Evolutionary conservation across 352 stramenopile genomes (phyloP).

Genomic region (Phytopythium ostracodes): DNA sequence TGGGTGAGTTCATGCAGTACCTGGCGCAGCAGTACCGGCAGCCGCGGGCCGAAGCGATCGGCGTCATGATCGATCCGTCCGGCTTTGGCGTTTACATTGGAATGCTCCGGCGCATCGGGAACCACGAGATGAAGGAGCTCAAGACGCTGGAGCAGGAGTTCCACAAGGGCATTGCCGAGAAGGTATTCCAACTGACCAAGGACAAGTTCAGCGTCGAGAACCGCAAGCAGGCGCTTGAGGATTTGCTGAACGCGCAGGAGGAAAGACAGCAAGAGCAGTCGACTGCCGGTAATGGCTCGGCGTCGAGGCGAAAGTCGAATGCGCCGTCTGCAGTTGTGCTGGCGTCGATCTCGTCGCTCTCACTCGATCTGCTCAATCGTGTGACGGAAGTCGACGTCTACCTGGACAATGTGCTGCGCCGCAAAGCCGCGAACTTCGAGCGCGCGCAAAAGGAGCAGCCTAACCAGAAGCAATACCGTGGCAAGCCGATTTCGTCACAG

Average conservation of each 20-base stretch:
- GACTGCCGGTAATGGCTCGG: slow-evolving; percentile 1
- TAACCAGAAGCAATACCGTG: slow-evolving; percentile 17
- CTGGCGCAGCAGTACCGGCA: slow-evolving; percentile 65
- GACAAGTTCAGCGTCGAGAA: slow-evolving; percentile 85
- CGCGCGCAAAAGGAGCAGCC: slow-evolving; percentile 22
- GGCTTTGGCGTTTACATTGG: slow-evolving; percentile 78
- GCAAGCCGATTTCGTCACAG: slow-evolving; percentile 52
- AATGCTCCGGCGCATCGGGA: slow-evolving; percentile 66
- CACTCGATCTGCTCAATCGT: slow-evolving; percentile 73
- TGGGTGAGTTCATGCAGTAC: slow-evolving; percentile 68
- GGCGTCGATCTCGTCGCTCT: slow-evolving; percentile 38
- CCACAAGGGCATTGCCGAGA: slow-evolving; percentile 68
- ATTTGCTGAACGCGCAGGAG: slow-evolving; percentile 43
- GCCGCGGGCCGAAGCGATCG: slow-evolving; percentile 56
- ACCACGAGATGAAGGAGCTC: slow-evolving; percentile 79
- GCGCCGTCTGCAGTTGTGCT: neutral
- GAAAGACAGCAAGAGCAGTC: slow-evolving; percentile 12
- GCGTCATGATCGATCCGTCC: slow-evolving; percentile 51
- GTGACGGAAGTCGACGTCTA: slow-evolving; percentile 83
- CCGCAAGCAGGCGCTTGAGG: slow-evolving; percentile 61
- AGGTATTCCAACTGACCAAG: slow-evolving; percentile 81
- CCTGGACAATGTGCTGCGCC: slow-evolving; percentile 72
- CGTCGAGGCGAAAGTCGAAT: neutral
- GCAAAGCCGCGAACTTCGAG: slow-evolving; percentile 37
- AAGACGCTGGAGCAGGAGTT: slow-evolving; percentile 79